Evolutionary conservation across 179 eudicot species (phyloP).

Genomic region (Beta corolliflora): DNA sequence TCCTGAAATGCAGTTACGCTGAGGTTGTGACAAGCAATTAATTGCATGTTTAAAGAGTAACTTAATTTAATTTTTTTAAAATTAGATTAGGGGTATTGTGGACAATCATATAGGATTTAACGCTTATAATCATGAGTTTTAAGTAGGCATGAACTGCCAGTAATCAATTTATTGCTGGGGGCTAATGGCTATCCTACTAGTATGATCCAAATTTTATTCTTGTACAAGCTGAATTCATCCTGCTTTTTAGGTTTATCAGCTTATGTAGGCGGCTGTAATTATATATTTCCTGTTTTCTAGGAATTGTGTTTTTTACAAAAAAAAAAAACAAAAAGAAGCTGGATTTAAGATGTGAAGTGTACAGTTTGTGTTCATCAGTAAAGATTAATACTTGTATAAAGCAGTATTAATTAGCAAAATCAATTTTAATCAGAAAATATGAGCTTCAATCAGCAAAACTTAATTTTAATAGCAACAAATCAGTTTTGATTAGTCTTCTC

Average conservation of each 20-base stretch:
- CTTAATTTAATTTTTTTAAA: not conserved
- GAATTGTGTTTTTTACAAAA: not conserved
- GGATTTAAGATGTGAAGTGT: too few relatives aligned
- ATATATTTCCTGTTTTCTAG: not conserved
- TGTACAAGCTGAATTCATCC: too few relatives aligned
- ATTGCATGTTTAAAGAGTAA: slow-evolving; percentile 20
- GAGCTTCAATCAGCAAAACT: too few relatives aligned
- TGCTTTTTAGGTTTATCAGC: too few relatives aligned
- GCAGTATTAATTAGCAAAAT: too few relatives aligned
- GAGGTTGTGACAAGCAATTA: slow-evolving; percentile 17
- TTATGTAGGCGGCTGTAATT: slow-evolving; percentile 16
- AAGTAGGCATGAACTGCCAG: slow-evolving; percentile 10
- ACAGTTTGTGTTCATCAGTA: too few relatives aligned
- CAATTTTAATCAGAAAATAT: too few relatives aligned
- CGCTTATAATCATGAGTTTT: slow-evolving; percentile 15
- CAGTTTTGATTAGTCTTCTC: too few relatives aligned
- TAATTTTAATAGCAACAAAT: too few relatives aligned
- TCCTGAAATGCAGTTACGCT: not conserved
- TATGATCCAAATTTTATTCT: not conserved
- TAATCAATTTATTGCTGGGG: slow-evolving; percentile 3
- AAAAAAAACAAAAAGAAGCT: too few relatives aligned
- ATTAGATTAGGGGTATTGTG: not conserved
- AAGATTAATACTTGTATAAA: too few relatives aligned
- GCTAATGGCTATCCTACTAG: not conserved
- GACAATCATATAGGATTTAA: slow-evolving; percentile 7